These are phyloP conservation scores for Chlorophyllum brunneum DNA, from an alignment of 768 basidiomycete species.

Conservation along the genomic window DNA sequence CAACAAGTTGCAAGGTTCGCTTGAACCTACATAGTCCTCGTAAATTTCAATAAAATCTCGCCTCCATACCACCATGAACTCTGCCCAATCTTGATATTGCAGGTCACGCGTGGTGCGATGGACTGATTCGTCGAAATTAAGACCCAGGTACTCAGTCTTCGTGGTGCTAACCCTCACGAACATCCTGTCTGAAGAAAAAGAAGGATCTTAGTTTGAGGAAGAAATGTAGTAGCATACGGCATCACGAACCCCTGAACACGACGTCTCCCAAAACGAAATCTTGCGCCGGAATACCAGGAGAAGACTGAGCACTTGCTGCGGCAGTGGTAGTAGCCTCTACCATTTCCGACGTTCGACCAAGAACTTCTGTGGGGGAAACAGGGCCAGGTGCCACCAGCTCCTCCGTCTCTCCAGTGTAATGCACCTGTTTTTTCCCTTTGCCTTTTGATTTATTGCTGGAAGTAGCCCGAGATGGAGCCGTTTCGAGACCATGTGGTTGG, in stretches of 20 bases:
- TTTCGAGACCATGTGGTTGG: background rate
- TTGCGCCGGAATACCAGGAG: constrained; percentile 17
- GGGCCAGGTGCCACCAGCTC: constrained; percentile 20
- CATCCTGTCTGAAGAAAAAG: constrained; percentile 71
- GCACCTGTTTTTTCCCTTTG: constrained; percentile 33
- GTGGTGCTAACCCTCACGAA: constrained; percentile 73
- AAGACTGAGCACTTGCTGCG: constrained; percentile 40
- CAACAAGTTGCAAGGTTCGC: background rate
- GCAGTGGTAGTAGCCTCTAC: constrained; percentile 65
- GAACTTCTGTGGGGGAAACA: constrained; percentile 60
- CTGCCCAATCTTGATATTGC: constrained; percentile 65
- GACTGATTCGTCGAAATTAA: constrained; percentile 60
- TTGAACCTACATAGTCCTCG: constrained; percentile 66
- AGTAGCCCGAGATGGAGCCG: background rate
- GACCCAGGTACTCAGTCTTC: constrained; percentile 43
- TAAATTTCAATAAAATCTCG: constrained; percentile 78
- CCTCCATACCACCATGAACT: constrained; percentile 86
- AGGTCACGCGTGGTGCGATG: constrained; percentile 63
- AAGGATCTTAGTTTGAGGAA: constrained; percentile 16
- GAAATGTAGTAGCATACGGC: constrained; percentile 7
- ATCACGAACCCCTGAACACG: constrained; percentile 66
- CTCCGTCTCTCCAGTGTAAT: constrained; percentile 29
- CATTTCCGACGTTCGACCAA: constrained; percentile 54
- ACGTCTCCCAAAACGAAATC: constrained; percentile 45
- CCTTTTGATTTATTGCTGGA: constrained; percentile 4